Base-by-base conservation (phyloP, 1,139 yeast species). In the Kurtzmaniella quercitrusa region DNA sequence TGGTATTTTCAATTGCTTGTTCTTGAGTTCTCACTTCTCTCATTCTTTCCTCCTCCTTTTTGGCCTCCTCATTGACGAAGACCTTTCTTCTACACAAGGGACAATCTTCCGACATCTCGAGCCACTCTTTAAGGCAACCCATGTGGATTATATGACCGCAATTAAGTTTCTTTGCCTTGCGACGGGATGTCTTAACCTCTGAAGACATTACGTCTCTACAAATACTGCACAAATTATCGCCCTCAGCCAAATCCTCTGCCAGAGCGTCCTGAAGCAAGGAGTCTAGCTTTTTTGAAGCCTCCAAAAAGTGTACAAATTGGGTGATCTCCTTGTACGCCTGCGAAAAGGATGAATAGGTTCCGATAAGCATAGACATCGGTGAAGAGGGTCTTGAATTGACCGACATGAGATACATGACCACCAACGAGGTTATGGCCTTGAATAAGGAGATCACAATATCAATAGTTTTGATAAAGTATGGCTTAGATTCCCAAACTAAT, bases 51-150 rank as follows among this genome's bases (percentile, higher is more conserved):
- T 23, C 39, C 33, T 23, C 38, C 12, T 12, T 17, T 12, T 36
- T 33, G 9, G 41, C 43, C 19, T 45, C 43, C 33, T 38, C 40
- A 11, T 42, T 39, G 7, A 45, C 53, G 50, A 70, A 69, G 1
- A 89, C 96, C n/a, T 84, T 78, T 16, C 84, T 70, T 50, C 97
- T 74, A 62, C 98, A 93, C 44, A 91, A 80, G 0, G 99, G 98
- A 65, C 99, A 93, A 22, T 81, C 78, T 53, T 85, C 94, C 0
- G 96, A 88, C 50, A 96, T 74, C 56, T 88, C 96, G 51, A 93
- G 70, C 99, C 99, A 93, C 52, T 87, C 86, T 56, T 87, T 86
- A 49, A 93, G 73, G 61, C 98, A 93, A 2, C 95, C 93, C 66
- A 85, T 70, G 60, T 93, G 99, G 47, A 93, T 72, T 44, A 88